A percentile compares a stretch with the other conserved stretches of the same genome.
Conservation (phyloP, 768 basidiomycete species). For the Xerocomellus chrysenteron region DNA sequence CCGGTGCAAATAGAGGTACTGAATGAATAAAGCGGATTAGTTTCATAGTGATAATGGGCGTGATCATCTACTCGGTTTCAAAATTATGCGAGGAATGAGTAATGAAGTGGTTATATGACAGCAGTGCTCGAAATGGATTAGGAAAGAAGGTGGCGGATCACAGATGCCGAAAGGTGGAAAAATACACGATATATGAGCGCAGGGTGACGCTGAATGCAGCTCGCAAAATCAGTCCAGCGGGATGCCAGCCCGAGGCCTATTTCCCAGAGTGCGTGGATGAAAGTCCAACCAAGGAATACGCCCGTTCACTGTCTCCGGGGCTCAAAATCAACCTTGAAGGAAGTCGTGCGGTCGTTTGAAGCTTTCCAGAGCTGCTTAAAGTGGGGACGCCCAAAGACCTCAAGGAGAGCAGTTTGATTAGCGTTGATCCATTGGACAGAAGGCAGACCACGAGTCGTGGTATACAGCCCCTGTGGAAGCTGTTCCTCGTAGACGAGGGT, state of each 20-base stretch:
- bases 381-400: constrained; percentile 73
- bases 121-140: constrained; percentile 31
- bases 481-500: constrained; percentile 74
- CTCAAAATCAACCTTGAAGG: constrained; percentile 73
- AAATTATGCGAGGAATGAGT: constrained; percentile 35
- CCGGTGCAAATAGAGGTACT: constrained; percentile 23
- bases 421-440: constrained; percentile 74
- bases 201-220: constrained; percentile 8
- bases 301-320: constrained; percentile 37
- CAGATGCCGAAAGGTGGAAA: constrained; percentile 27
- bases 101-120: constrained; percentile 41
- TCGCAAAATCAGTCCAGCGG: constrained; percentile 5
- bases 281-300: constrained; percentile 7
- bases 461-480: constrained; percentile 65
- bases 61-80: constrained; percentile 29
- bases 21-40: constrained; percentile 34
- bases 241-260: constrained; percentile 18
- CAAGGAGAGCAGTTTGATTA: constrained; percentile 63
- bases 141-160: constrained; percentile 27
- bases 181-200: constrained; percentile 10
- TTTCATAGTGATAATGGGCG: constrained; percentile 28
- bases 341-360: constrained; percentile 64
- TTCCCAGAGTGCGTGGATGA: constrained; percentile 9
- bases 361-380: constrained; percentile 72
- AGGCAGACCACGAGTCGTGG: constrained; percentile 76